Conservation (phyloP, 73 alveolate species). For the Tetrahymena thermophila region DNA sequence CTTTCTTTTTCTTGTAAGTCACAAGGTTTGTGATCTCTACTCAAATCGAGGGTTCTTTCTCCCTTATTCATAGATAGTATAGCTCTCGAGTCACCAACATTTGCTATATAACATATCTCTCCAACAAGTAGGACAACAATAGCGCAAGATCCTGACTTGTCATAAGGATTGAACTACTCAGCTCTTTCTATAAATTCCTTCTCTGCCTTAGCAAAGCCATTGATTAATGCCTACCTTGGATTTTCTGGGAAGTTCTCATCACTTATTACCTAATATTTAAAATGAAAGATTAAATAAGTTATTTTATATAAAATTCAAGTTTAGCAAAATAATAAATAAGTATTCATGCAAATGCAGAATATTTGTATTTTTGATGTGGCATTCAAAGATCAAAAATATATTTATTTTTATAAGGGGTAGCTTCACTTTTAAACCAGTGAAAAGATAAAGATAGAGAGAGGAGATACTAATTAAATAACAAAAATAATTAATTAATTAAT, state of each 20-base stretch:
- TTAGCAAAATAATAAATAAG: neutral
- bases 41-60: slow-evolving; percentile 45
- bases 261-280: slow-evolving; percentile 38
- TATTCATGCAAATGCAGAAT: no score
- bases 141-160: slow-evolving; percentile 96
- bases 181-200: slow-evolving; percentile 74
- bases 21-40: slow-evolving; percentile 93
- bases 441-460: neutral
- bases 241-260: slow-evolving; percentile 65
- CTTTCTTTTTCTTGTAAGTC: slow-evolving; percentile 74
- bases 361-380: no score
- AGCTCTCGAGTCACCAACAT: slow-evolving; percentile 94
- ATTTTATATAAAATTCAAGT: neutral
- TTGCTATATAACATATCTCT: slow-evolving; percentile 82
- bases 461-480: neutral
- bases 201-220: slow-evolving; percentile 89
- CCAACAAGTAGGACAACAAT: slow-evolving; percentile 74
- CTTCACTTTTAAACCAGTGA: neutral
- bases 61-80: slow-evolving; percentile 68
- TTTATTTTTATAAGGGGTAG: neutral
- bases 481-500: no score
- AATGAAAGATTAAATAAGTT: neutral
- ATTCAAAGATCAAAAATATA: no score
- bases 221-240: slow-evolving; percentile 80
- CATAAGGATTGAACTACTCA: slow-evolving; percentile 62